Evolutionary conservation across 192 early-diverging fungal species (phyloP).

Genomic region (Backusella mclennaniae): DNA sequence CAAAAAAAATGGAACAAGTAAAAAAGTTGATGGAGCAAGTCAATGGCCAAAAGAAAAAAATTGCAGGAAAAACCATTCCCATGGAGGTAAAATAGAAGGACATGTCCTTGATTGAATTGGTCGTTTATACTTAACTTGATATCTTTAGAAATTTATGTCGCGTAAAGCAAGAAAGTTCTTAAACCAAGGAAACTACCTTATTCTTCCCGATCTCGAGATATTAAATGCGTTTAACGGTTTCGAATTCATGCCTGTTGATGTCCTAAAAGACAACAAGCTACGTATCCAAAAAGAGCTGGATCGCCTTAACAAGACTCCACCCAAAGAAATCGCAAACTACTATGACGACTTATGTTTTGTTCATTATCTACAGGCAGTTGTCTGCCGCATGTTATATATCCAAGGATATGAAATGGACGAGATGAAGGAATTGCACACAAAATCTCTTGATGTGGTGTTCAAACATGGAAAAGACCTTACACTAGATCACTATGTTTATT

Average conservation of each 20-base stretch:
- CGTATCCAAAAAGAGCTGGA: conserved; percentile 11
- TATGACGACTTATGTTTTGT: conserved; percentile 80
- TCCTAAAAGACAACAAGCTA: conserved; percentile 9
- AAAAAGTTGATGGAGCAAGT: conserved; percentile 65
- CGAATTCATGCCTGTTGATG: conserved; percentile 62
- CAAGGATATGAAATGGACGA: neutral
- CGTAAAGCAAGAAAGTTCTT: conserved; percentile 79
- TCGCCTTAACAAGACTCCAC: neutral
- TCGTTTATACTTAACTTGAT: neutral
- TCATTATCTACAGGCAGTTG: conserved; percentile 66
- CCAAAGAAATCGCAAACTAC: conserved; percentile 34
- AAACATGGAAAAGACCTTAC: conserved; percentile 50
- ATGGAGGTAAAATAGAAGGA: conserved; percentile 21
- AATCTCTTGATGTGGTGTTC: conserved; percentile 46
- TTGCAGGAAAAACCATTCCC: conserved; percentile 38
- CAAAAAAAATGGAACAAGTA: conserved; percentile 46
- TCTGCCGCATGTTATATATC: conserved; percentile 53
- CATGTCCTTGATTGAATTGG: neutral
- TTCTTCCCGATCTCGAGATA: conserved; percentile 78
- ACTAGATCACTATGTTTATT: conserved; percentile 64
- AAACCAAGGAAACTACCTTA: conserved; percentile 58
- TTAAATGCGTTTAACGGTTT: conserved; percentile 68
- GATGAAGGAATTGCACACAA: neutral
- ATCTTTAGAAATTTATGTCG: conserved; percentile 73
- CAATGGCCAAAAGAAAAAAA: conserved; percentile 50